phyloP scores from a whole-genome alignment of 768 basidiomycete genomes.

The Boletus reticuloceps region DNA sequence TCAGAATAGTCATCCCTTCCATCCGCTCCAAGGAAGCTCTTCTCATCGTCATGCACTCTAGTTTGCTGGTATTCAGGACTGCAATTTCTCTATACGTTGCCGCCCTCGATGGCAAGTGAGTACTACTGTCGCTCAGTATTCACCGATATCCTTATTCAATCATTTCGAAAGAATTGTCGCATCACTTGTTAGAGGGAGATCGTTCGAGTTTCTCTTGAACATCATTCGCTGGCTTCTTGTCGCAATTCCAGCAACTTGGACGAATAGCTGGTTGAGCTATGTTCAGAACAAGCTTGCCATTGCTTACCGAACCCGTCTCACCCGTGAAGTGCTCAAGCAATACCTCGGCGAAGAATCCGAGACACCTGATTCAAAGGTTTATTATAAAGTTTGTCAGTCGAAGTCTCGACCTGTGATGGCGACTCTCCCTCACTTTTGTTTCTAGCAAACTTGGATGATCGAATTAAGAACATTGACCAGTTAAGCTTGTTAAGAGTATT shows the following conservation, averaged over 20 bases:
- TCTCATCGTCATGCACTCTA: slow-evolving; percentile 84
- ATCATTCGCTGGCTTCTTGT: slow-evolving; percentile 89
- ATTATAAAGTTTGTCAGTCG: slow-evolving; percentile 83
- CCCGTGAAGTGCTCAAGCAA: slow-evolving; percentile 73
- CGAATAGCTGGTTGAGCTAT: slow-evolving; percentile 89
- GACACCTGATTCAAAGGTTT: slow-evolving; percentile 73
- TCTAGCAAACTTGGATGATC: slow-evolving; percentile 88
- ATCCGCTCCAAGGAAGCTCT: slow-evolving; percentile 84
- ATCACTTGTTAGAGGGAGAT: slow-evolving; percentile 85
- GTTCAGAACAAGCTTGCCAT: slow-evolving; percentile 92
- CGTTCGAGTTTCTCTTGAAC: slow-evolving; percentile 74
- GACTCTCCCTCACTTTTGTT: background rate
- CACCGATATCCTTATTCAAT: background rate
- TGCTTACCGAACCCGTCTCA: slow-evolving; percentile 84
- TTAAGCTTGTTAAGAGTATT: slow-evolving; percentile 31
- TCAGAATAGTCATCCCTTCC: slow-evolving; percentile 87
- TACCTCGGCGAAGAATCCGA: slow-evolving; percentile 78
- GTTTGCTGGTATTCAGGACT: slow-evolving; percentile 84
- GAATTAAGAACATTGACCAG: slow-evolving; percentile 97
- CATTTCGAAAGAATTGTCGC: slow-evolving; percentile 77
- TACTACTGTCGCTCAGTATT: slow-evolving; percentile 7
- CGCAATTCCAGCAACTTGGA: slow-evolving; percentile 91
- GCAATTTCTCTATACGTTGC: slow-evolving; percentile 94
- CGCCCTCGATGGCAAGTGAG: slow-evolving; percentile 85
- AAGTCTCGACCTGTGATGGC: background rate